Evolutionary conservation across 2,329 filamentous ascomycete species (phyloP).

Genomic region (Fusarium sp.): DNA sequence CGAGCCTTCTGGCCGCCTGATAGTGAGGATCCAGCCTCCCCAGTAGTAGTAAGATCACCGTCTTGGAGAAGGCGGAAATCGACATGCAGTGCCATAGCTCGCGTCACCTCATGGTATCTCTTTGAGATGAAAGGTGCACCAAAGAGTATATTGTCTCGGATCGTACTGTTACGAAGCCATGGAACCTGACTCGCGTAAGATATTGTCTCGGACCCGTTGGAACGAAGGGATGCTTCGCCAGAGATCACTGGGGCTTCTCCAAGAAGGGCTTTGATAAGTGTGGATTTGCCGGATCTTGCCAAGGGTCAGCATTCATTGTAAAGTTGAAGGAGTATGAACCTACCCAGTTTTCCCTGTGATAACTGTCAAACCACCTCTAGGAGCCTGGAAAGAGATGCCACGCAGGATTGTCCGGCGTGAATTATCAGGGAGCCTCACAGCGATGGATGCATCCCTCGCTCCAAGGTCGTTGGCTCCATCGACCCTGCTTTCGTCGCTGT

Average conservation of each 20-base stretch:
- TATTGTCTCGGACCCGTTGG: background rate
- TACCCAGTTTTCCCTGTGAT: background rate
- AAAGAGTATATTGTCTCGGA: conserved; percentile 55
- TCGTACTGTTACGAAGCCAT: conserved; percentile 56
- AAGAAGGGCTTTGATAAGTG: background rate
- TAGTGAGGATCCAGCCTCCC: conserved; percentile 7
- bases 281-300: background rate
- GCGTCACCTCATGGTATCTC: conserved; percentile 46
- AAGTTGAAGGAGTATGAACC: background rate
- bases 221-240: background rate
- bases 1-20: conserved; percentile 13
- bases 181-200: conserved; percentile 56
- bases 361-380: background rate
- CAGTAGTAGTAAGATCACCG: conserved; percentile 7
- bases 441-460: background rate
- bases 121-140: conserved; percentile 42
- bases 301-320: background rate
- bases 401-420: background rate
- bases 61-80: conserved; percentile 7
- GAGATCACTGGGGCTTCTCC: background rate
- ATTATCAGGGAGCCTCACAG: background rate
- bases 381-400: background rate
- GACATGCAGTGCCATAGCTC: conserved; percentile 2
- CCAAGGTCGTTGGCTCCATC: background rate
- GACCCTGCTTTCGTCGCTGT: background rate